Evolutionary conservation across 768 basidiomycete species (phyloP), one percentile per base, ranked within the genome.

Genomic region (Amanita pseudoporphyria): DNA sequence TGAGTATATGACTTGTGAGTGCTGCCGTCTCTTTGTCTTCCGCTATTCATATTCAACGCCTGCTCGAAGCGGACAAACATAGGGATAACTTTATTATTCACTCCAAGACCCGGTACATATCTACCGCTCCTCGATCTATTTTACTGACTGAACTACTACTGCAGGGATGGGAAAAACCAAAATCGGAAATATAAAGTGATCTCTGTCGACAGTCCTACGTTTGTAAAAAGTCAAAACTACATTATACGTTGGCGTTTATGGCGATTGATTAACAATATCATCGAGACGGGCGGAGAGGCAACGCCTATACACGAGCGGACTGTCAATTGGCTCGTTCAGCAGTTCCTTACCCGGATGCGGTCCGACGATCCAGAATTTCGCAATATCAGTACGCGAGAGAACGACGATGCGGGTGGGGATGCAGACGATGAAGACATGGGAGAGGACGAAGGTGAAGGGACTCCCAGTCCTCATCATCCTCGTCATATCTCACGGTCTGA

Each of bases 401-500:
- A 31, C 14, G 35, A 57, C 42, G 63, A 52, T 26, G 67, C 66
- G 35, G 63, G 52, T 26, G 67, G 66, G 35, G 53, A 65, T 7
- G 50, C 59, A 9, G 52, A 59, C 5, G 63, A 67, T 31, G 41
- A 62, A 45, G 63, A 65, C 32, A 51, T 58, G 9, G 61, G 65
- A 24, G 64, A 65, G 1, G 56, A 54, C 0, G 64, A 66, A 2
- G 54, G 24, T 12, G 62, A 64, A 1, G 13, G 4, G 19, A 19
- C 14, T 32, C 13, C 5, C 18, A 5, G 33, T 47, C 45, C 22
- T n/a, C 52, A 31, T 2, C 66, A 69, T 35, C 68, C 72, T 12
- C 73, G 78, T 21, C 70, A 64, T 49, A 61, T 83, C 22, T 69
- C 78, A 39, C 67, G 50, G 24, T 71, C 78, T 30, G 77, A 81